These are phyloP conservation scores for Aspergillus ibericus DNA, from an alignment of 2,329 filamentous ascomycete species.

Conservation along the genomic window DNA sequence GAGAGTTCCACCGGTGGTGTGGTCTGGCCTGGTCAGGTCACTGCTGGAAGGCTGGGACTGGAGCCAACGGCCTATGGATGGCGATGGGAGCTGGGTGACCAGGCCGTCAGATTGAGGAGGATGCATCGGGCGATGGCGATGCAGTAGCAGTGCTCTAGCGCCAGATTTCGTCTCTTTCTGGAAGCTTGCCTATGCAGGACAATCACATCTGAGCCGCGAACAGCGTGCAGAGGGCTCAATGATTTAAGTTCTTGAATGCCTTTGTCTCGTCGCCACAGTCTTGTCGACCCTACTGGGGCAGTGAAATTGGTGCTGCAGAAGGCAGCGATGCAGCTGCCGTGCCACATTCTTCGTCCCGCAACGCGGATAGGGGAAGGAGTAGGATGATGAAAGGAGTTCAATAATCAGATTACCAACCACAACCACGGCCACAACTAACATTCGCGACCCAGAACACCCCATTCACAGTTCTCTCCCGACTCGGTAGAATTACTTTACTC, in stretches of 20 bases:
- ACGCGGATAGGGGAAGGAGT: neutral
- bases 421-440: neutral
- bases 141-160: slow-evolving; percentile 1
- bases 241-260: neutral
- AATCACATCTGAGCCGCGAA: neutral
- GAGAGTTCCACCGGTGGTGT: neutral
- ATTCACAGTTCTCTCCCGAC: neutral
- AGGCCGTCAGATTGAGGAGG: slow-evolving; percentile 3
- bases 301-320: neutral
- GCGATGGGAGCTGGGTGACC: neutral
- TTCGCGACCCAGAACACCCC: neutral
- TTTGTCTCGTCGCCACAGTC: neutral
- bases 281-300: neutral
- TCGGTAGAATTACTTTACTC: neutral
- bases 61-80: neutral
- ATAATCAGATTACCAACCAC: neutral
- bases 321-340: neutral
- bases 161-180: slow-evolving; percentile 1
- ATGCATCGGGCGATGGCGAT: neutral
- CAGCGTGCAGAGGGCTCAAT: neutral
- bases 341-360: neutral
- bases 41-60: neutral
- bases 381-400: neutral
- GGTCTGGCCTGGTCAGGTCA: neutral
- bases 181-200: slow-evolving; percentile 3